A percentile compares a stretch with the other conserved stretches of the same genome.
phyloP scores from a whole-genome alignment of 2,329 filamentous ascomycete species.

The Cryphonectria radicalis region DNA sequence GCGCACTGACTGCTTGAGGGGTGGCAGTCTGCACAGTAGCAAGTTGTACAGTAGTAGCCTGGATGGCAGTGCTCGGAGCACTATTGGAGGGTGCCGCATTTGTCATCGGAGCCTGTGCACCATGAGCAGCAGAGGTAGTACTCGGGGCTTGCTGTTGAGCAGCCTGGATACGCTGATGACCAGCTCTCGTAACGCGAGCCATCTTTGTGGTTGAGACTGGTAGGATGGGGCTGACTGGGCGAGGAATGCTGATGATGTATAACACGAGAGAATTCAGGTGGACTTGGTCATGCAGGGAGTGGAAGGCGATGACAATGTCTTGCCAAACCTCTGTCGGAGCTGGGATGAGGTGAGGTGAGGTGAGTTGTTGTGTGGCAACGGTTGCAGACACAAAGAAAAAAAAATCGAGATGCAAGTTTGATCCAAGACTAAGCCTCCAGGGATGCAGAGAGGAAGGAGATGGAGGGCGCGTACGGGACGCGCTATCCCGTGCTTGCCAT shows the following conservation, averaged over 20 bases:
- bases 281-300: background rate
- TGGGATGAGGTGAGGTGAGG: background rate
- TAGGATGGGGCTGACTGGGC: background rate
- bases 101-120: background rate
- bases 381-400: background rate
- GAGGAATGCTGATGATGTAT: background rate
- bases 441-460: background rate
- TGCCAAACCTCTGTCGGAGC: background rate
- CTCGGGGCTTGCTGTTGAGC: background rate
- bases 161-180: background rate
- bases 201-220: background rate
- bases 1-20: conserved; percentile 3
- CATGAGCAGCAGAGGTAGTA: background rate
- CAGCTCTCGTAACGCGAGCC: background rate
- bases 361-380: background rate
- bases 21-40: background rate
- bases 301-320: background rate
- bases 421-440: background rate
- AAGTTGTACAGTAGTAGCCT: background rate
- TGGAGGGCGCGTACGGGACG: conserved; percentile 5
- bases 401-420: background rate
- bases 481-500: conserved; percentile 12
- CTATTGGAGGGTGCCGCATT: background rate
- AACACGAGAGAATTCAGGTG: background rate
- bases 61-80: background rate